Conservation (phyloP, 1,139 yeast species). For the Hansenula sp. region DNA sequence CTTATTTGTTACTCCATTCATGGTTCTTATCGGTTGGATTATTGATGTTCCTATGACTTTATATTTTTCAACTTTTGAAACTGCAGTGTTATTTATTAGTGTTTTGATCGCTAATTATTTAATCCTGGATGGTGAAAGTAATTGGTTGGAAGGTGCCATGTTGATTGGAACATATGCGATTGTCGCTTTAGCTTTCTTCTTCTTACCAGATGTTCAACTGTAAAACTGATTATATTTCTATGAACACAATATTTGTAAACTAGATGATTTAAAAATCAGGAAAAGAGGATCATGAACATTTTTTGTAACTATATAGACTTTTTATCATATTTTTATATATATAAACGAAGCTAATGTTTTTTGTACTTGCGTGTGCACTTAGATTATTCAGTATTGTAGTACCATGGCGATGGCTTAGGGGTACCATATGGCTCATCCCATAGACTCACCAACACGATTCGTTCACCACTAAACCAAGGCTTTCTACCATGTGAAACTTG, state of each 20-base stretch:
- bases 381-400: neutral
- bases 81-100: constrained; percentile 83
- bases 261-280: too few relatives aligned
- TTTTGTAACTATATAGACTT: too few relatives aligned
- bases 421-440: neutral
- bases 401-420: neutral
- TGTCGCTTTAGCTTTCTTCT: constrained; percentile 84
- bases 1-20: constrained; percentile 87
- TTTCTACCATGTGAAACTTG: neutral
- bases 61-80: constrained; percentile 89
- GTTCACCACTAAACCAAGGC: neutral
- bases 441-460: neutral
- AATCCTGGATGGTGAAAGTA: constrained; percentile 89
- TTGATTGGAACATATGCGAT: constrained; percentile 80
- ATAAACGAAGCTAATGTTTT: neutral
- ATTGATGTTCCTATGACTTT: constrained; percentile 90
- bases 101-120: constrained; percentile 86
- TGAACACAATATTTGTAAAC: too few relatives aligned
- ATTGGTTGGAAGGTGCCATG: constrained; percentile 97
- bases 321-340: neutral
- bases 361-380: neutral
- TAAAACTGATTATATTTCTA: too few relatives aligned
- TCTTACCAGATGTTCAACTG: constrained; percentile 35
- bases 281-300: too few relatives aligned
- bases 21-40: constrained; percentile 90